Conservation (phyloP, 2,329 filamentous ascomycete genomes). For the Capronia americana region DNA sequence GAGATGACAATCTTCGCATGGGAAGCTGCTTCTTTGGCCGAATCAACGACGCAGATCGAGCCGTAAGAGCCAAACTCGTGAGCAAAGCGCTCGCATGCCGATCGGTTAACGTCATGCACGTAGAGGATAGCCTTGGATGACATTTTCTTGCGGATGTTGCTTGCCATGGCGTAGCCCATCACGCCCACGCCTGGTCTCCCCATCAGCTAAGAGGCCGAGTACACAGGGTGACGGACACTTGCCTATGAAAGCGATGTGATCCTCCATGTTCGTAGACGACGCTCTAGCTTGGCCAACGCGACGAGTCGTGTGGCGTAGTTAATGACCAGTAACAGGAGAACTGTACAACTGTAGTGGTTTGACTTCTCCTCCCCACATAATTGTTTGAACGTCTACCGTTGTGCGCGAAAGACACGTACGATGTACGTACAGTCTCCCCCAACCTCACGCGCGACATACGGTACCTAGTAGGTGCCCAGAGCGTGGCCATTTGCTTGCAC, state of each 20-base stretch:
- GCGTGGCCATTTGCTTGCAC: neutral
- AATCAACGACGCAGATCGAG: slow-evolving; percentile 5
- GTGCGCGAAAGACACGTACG: neutral
- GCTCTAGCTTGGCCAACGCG: neutral
- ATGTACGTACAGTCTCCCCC: neutral
- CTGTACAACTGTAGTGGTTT: too few relatives aligned
- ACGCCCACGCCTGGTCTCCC: slow-evolving; percentile 1
- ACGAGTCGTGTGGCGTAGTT: neutral
- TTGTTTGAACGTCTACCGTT: neutral
- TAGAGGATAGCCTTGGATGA: neutral
- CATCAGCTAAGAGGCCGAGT: slow-evolving; percentile 23
- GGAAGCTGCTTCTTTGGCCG: slow-evolving; percentile 15
- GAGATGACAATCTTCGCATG: slow-evolving; percentile 12
- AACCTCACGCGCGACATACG: neutral
- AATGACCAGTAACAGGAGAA: too few relatives aligned
- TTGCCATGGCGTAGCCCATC: slow-evolving; percentile 16
- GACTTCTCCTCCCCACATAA: neutral
- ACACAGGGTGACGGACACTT: neutral
- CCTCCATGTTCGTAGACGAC: slow-evolving; percentile 1
- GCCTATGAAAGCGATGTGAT: slow-evolving; percentile 9
- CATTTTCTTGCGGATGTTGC: slow-evolving; percentile 9
- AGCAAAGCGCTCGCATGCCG: neutral
- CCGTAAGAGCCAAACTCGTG: slow-evolving; percentile 7
- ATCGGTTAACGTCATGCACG: slow-evolving; percentile 1
- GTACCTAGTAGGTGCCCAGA: neutral